Percentiles rank a stretch among this genome's conserved stretches.
These are phyloP conservation scores for Salix brachista DNA, from an alignment of 345 rosid species.

Conservation along the genomic window DNA sequence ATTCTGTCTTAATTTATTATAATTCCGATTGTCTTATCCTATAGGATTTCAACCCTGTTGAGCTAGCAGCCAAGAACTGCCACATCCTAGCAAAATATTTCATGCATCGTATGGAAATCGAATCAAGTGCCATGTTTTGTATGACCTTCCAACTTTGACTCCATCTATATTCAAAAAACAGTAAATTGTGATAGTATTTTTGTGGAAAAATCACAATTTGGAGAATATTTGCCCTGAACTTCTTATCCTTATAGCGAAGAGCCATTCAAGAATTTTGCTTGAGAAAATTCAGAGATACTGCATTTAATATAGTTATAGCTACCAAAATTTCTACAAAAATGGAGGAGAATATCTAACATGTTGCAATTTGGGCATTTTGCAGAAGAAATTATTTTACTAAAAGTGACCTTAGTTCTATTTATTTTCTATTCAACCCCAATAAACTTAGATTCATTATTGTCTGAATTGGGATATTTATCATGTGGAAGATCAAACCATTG, in stretches of 20 bases:
- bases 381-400: neutral
- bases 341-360: neutral
- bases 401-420: neutral
- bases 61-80: neutral
- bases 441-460: no score
- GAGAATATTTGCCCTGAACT: neutral
- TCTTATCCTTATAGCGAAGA: no score
- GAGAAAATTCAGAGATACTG: neutral
- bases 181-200: no score
- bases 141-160: neutral
- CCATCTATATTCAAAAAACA: no score
- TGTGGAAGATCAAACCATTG: no score
- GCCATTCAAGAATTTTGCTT: neutral
- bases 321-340: no score
- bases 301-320: neutral
- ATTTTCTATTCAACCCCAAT: no score
- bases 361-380: neutral
- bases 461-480: no score
- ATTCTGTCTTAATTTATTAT: neutral
- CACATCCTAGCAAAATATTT: neutral
- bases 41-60: neutral
- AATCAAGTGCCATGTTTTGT: neutral
- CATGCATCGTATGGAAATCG: no score
- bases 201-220: no score
- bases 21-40: neutral